phyloP scores from a whole-genome alignment of 2,329 filamentous ascomycete species.

The Corinectria fuckeliana region DNA sequence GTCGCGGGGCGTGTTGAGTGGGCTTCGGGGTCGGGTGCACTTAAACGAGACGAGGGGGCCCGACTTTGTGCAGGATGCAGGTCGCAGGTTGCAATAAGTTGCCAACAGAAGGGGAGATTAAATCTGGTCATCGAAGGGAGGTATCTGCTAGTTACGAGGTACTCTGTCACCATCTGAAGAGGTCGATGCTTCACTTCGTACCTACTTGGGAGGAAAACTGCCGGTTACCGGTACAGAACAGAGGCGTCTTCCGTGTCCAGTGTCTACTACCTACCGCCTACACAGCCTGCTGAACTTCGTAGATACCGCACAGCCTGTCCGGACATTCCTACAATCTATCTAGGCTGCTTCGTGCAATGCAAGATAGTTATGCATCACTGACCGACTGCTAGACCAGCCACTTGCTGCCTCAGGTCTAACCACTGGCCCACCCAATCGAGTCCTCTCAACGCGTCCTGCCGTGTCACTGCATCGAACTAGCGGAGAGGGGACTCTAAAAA shows the following conservation, averaged over 20 bases:
- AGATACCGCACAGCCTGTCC: not conserved
- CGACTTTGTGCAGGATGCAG: not conserved
- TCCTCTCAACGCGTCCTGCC: constrained; percentile 18
- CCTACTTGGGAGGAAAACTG: not conserved
- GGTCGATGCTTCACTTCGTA: no score
- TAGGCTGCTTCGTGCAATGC: not conserved
- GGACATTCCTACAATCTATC: no score
- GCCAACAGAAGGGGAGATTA: not conserved
- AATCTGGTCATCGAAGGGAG: no score
- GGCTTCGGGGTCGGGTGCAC: not conserved
- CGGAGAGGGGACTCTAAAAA: constrained; percentile 7
- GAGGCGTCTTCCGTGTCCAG: no score
- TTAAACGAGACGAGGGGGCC: not conserved
- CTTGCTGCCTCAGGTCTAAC: not conserved
- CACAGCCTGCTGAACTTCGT: no score
- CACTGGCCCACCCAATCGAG: constrained; percentile 15
- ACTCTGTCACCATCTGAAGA: no score
- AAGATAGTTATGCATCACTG: not conserved
- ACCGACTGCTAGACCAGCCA: not conserved
- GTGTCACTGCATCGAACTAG: constrained; percentile 14
- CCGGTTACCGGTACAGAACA: no score
- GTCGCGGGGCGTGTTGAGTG: not conserved
- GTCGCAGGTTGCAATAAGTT: not conserved
- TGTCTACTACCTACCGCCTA: no score
- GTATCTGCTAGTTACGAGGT: no score